A percentile compares a stretch with the other conserved stretches of the same genome.
phyloP scores from a whole-genome alignment of 2,329 filamentous ascomycete species.

The Clarireedia hainanense region DNA sequence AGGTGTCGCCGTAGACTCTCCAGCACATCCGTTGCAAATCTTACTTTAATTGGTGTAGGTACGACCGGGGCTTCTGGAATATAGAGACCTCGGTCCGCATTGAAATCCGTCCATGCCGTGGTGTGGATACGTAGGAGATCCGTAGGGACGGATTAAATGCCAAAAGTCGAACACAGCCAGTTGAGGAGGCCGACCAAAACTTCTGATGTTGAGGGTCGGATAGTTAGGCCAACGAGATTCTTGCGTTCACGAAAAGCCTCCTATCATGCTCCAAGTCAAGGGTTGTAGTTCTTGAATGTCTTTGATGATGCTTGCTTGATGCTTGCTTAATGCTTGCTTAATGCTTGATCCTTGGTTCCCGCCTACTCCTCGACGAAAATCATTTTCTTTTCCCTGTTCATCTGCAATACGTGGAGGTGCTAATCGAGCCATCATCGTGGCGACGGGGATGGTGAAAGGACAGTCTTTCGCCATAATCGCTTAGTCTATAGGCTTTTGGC shows the following conservation, averaged over 20 bases:
- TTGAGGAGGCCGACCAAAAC: no score
- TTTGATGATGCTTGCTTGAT: background rate
- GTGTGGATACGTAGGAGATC: background rate
- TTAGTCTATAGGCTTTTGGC: background rate
- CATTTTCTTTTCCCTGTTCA: background rate
- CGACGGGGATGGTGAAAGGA: constrained; percentile 3
- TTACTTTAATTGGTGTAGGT: constrained; percentile 8
- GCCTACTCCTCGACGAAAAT: constrained; percentile 8
- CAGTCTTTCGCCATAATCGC: background rate
- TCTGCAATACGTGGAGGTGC: background rate
- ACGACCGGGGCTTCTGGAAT: background rate
- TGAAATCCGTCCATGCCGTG: constrained; percentile 4
- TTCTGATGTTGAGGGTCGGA: no score
- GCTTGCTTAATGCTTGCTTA: background rate
- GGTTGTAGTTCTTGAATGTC: background rate
- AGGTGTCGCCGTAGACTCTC: background rate
- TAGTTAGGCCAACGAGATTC: no score
- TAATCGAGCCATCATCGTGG: constrained; percentile 2
- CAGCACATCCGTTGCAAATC: background rate
- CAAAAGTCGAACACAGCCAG: no score
- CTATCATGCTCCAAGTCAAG: background rate
- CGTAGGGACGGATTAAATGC: background rate
- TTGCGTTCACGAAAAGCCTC: no score
- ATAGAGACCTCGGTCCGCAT: constrained; percentile 2
- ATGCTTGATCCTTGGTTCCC: constrained; percentile 3